Evolutionary conservation across 2,329 filamentous ascomycete genomes (phyloP).

Genomic region (Sporothrix pseudoabietina): DNA sequence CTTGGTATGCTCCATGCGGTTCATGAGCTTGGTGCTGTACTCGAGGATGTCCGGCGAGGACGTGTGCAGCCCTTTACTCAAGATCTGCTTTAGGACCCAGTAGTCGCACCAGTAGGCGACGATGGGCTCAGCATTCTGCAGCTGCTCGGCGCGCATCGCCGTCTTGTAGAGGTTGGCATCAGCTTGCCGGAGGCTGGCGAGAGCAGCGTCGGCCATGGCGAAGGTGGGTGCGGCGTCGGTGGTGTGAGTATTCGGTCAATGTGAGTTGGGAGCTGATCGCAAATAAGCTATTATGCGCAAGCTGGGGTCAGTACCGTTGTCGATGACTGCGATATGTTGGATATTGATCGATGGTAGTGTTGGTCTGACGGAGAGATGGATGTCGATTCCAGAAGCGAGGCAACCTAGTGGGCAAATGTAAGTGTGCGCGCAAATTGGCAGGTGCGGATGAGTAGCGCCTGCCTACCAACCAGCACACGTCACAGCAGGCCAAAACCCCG

Average conservation of each 20-base stretch:
- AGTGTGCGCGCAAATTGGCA: background rate
- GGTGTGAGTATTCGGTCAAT: background rate
- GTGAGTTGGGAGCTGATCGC: too few relatives aligned
- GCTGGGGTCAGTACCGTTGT: background rate
- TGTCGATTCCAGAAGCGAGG: slow-evolving; percentile 19
- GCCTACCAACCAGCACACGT: background rate
- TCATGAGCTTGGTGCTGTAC: slow-evolving; percentile 85
- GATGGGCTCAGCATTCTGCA: slow-evolving; percentile 82
- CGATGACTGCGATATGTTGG: too few relatives aligned
- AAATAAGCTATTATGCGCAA: background rate
- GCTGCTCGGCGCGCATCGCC: slow-evolving; percentile 77
- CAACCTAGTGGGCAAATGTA: background rate
- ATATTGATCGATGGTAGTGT: background rate
- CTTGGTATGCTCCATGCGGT: slow-evolving; percentile 85
- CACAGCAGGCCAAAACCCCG: background rate
- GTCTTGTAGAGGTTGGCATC: slow-evolving; percentile 75
- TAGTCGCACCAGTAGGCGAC: slow-evolving; percentile 96
- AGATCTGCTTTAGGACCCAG: slow-evolving; percentile 90
- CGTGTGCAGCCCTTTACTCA: slow-evolving; percentile 76
- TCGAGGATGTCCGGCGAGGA: slow-evolving; percentile 73
- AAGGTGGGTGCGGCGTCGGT: background rate
- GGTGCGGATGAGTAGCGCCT: slow-evolving; percentile 11
- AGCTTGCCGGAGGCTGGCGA: slow-evolving; percentile 72
- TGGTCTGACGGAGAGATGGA: background rate
- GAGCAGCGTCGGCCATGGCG: slow-evolving; percentile 74